These are phyloP conservation scores for Chondrostereum purpureum DNA, from an alignment of 1,284 basidiomycete genomes.

Conservation along the genomic window DNA sequence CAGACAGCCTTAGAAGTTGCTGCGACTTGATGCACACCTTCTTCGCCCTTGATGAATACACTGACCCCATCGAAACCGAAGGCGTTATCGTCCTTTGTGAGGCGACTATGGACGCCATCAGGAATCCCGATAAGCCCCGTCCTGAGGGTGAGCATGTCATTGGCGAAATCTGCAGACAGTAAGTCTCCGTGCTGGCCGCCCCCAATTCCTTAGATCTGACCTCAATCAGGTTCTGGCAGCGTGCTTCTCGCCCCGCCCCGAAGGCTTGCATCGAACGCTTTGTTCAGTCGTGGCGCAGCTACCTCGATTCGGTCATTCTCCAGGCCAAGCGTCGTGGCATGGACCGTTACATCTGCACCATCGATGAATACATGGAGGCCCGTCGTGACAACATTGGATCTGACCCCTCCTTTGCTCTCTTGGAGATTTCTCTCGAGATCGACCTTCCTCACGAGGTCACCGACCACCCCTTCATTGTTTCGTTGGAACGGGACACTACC, in stretches of 20 bases:
- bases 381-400: conserved; percentile 21
- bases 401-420: conserved; percentile 17
- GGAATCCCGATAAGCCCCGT: conserved; percentile 17
- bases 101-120: conserved; percentile 18
- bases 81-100: conserved; percentile 13
- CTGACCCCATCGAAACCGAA: conserved; percentile 22
- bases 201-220: background rate
- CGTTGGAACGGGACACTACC: conserved; percentile 6
- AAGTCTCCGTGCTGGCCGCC: conserved; percentile 13
- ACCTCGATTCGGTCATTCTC: conserved; percentile 17
- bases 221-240: conserved; percentile 14
- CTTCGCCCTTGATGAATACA: conserved; percentile 28
- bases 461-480: conserved; percentile 16
- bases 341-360: conserved; percentile 14
- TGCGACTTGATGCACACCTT: conserved; percentile 26
- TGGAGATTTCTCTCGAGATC: conserved; percentile 16
- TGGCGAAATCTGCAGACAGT: conserved; percentile 21
- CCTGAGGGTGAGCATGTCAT: conserved; percentile 20
- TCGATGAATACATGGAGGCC: conserved; percentile 18
- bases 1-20: conserved; percentile 21
- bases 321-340: conserved; percentile 17
- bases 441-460: conserved; percentile 20
- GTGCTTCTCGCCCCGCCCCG: conserved; percentile 11
- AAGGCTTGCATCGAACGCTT: conserved; percentile 13
- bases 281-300: conserved; percentile 15